Evolutionary conservation across 495 filamentous ascomycete genomes (phyloP).

Genomic region (Clavariopsis aquatica): DNA sequence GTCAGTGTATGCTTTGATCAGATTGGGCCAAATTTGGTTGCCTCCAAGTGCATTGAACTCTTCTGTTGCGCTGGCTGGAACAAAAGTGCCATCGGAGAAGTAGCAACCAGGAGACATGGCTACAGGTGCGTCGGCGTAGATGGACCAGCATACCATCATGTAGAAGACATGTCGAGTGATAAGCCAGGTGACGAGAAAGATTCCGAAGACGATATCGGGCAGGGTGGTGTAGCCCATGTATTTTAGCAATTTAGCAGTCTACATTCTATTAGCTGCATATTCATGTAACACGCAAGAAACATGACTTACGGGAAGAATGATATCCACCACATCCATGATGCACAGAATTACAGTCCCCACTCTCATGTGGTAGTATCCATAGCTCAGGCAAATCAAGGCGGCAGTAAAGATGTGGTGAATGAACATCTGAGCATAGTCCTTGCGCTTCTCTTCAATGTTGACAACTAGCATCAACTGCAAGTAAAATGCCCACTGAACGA

Average conservation of each 20-base stretch:
- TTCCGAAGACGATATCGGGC: slow-evolving; percentile 81
- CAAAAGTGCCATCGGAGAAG: slow-evolving; percentile 54
- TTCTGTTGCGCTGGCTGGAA: slow-evolving; percentile 56
- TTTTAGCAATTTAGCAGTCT: slow-evolving; percentile 94
- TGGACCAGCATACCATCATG: slow-evolving; percentile 72
- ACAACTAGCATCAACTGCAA: slow-evolving; percentile 92
- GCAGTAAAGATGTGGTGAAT: slow-evolving; percentile 91
- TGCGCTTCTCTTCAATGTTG: slow-evolving; percentile 88
- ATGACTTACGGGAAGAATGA: slow-evolving; percentile 75
- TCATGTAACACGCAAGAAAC: background rate
- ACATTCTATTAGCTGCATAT: slow-evolving; percentile 29
- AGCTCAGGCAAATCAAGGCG: slow-evolving; percentile 73
- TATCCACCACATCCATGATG: slow-evolving; percentile 91
- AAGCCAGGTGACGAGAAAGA: slow-evolving; percentile 88
- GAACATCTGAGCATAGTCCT: slow-evolving; percentile 96
- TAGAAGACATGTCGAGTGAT: slow-evolving; percentile 81
- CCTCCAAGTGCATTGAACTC: slow-evolving; percentile 48
- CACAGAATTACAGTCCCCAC: slow-evolving; percentile 88
- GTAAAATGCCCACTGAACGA: slow-evolving; percentile 91
- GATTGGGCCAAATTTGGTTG: slow-evolving; percentile 58
- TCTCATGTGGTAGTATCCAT: slow-evolving; percentile 78
- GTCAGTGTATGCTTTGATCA: slow-evolving; percentile 69
- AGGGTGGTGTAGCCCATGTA: slow-evolving; percentile 73
- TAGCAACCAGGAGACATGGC: slow-evolving; percentile 73
- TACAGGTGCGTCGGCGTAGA: slow-evolving; percentile 68